These are phyloP conservation scores for Candida ponderosae DNA, from an alignment of 805 yeast species.

Conservation along the genomic window DNA sequence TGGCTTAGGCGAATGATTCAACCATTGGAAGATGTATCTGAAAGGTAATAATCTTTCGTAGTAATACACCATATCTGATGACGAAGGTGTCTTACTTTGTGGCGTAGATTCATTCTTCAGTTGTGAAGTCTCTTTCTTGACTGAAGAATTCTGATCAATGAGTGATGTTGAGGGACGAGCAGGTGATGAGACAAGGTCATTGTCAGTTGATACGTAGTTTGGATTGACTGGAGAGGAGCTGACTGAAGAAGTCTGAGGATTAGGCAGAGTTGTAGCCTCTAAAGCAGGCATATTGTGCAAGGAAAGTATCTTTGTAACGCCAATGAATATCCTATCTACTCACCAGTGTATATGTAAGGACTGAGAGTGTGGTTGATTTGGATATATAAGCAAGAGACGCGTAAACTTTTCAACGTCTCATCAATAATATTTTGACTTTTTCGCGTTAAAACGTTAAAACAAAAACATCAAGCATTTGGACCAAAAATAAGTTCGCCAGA, in stretches of 20 bases:
- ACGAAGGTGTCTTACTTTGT: constrained; percentile 8
- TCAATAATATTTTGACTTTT: too few relatives aligned
- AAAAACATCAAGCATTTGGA: too few relatives aligned
- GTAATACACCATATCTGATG: constrained; percentile 63
- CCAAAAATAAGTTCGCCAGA: too few relatives aligned
- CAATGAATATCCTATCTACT: too few relatives aligned
- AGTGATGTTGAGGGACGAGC: constrained; percentile 1
- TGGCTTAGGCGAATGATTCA: constrained; percentile 76
- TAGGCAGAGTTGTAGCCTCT: constrained; percentile 2
- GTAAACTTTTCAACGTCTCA: too few relatives aligned
- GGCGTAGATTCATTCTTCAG: not conserved
- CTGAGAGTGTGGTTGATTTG: not conserved
- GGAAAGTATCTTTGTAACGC: constrained; percentile 4
- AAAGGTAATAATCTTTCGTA: constrained; percentile 72
- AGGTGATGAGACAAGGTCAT: constrained; percentile 12
- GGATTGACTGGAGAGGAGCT: constrained; percentile 19
- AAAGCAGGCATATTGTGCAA: constrained; percentile 13
- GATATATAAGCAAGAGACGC: too few relatives aligned
- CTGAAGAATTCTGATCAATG: not conserved
- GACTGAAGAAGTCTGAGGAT: constrained; percentile 12
- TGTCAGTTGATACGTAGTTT: constrained; percentile 6
- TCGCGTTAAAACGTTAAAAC: too few relatives aligned
- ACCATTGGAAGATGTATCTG: constrained; percentile 76
- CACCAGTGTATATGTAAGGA: too few relatives aligned
- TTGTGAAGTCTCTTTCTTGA: not conserved